Percentiles rank a stretch among this genome's conserved stretches.
These are phyloP conservation scores for Candida silvicultrix DNA, from an alignment of 805 yeast genomes.

Conservation along the genomic window DNA sequence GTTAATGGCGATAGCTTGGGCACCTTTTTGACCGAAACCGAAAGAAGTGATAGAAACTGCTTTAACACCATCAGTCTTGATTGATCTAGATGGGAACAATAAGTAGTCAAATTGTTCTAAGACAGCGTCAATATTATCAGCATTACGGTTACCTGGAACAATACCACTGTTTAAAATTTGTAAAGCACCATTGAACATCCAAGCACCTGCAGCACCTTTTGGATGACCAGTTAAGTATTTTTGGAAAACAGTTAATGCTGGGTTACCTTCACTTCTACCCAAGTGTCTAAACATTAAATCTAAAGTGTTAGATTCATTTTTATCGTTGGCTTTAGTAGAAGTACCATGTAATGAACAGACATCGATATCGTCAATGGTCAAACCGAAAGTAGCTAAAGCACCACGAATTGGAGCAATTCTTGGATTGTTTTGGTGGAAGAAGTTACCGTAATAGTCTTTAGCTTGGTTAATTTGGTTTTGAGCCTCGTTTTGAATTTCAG, in stretches of 20 bases:
- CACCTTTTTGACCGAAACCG: slow-evolving; percentile 99
- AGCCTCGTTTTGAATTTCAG: slow-evolving; percentile 82
- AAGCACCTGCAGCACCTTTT: slow-evolving; percentile 99
- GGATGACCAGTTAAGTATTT: slow-evolving; percentile 99
- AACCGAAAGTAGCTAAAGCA: slow-evolving; percentile 88
- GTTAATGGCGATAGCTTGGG: slow-evolving; percentile 85
- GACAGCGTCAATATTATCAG: slow-evolving; percentile 86
- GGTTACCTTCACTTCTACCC: slow-evolving; percentile 97
- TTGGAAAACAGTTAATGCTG: slow-evolving; percentile 97
- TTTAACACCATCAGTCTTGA: slow-evolving; percentile 94
- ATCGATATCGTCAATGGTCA: slow-evolving; percentile 90
- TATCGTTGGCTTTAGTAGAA: slow-evolving; percentile 96
- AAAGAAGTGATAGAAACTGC: slow-evolving; percentile 96
- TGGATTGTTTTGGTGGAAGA: slow-evolving; percentile 85
- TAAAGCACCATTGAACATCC: slow-evolving; percentile 99
- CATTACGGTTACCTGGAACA: slow-evolving; percentile 98
- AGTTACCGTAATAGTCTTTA: slow-evolving; percentile 91
- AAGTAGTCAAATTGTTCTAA: slow-evolving; percentile 83
- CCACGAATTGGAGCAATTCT: slow-evolving; percentile 97
- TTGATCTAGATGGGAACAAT: slow-evolving; percentile 87
- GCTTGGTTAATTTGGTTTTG: slow-evolving; percentile 81
- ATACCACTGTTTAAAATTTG: slow-evolving; percentile 89
- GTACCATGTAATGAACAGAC: slow-evolving; percentile 99
- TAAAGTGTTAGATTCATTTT: slow-evolving; percentile 92
- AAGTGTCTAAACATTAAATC: slow-evolving; percentile 90